Evolutionary conservation across 1,139 yeast species (phyloP).

Genomic region (Sugiyamaella grinbergsii): DNA sequence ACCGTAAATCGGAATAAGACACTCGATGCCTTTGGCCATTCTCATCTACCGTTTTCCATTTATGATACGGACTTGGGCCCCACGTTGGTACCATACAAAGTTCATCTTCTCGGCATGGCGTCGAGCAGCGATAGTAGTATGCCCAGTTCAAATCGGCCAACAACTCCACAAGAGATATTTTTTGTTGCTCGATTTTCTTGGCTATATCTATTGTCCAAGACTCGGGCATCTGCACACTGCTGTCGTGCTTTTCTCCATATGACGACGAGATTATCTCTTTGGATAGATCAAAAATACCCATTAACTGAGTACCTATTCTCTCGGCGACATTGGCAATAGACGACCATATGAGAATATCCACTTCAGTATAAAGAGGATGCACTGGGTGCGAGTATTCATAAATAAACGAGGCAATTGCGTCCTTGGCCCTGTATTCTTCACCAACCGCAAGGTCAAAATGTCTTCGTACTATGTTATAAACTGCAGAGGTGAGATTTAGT

Average conservation of each 20-base stretch:
- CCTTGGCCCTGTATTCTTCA: conserved; percentile 6
- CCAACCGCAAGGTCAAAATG: conserved; percentile 33
- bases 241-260: conserved; percentile 25
- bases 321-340: conserved; percentile 47
- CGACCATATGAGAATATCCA: conserved; percentile 52
- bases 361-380: conserved; percentile 38
- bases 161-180: conserved; percentile 27
- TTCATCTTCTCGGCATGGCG: conserved; percentile 48
- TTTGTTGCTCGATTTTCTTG: conserved; percentile 23
- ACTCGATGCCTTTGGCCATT: conserved; percentile 15
- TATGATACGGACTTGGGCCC: conserved; percentile 49
- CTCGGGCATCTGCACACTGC: no score
- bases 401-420: conserved; percentile 42
- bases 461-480: conserved; percentile 49
- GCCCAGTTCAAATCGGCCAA: conserved; percentile 48
- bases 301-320: conserved; percentile 43
- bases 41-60: conserved; percentile 16
- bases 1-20: conserved; percentile 14
- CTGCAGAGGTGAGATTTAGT: conserved; percentile 42
- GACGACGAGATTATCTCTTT: conserved; percentile 34
- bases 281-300: conserved; percentile 44
- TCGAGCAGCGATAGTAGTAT: conserved; percentile 47
- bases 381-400: conserved; percentile 51
- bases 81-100: conserved; percentile 58
- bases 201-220: conserved; percentile 11